These are phyloP conservation scores for Gossypioides kirkii DNA, from an alignment of 345 rosid species.

Conservation along the genomic window DNA sequence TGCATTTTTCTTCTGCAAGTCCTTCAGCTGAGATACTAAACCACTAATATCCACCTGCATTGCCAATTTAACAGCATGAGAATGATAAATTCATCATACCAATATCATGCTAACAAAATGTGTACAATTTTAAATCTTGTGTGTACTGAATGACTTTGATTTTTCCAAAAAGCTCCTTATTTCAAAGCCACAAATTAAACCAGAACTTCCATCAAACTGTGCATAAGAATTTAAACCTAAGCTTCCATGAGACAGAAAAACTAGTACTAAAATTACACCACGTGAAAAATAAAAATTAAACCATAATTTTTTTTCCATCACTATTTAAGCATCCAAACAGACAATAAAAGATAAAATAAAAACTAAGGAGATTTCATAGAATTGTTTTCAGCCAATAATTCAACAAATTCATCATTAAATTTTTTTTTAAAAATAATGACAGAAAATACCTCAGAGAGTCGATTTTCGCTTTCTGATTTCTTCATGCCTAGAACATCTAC, in stretches of 20 bases:
- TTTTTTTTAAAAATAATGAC: not conserved
- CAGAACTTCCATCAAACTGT: not conserved
- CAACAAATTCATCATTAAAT: not conserved
- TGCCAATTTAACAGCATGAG: slow-evolving; percentile 7
- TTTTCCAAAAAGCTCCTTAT: not conserved
- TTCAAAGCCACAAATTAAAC: not conserved
- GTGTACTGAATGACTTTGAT: not conserved
- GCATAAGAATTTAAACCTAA: not conserved
- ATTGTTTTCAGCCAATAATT: not conserved
- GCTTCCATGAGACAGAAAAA: not conserved
- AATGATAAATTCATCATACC: not conserved
- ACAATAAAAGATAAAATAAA: not conserved
- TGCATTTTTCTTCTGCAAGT: slow-evolving; percentile 59
- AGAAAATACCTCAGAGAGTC: slow-evolving; percentile 64
- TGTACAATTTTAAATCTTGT: not conserved
- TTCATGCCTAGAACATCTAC: slow-evolving; percentile 53
- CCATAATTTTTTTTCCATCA: not conserved
- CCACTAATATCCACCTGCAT: slow-evolving; percentile 83
- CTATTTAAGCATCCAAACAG: not conserved
- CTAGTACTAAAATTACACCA: not conserved
- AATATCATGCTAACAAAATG: not conserved
- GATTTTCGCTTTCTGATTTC: slow-evolving; percentile 77
- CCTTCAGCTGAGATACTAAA: slow-evolving; percentile 77
- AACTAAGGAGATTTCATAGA: not conserved
- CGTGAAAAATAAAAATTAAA: not conserved